Base-by-base conservation (phyloP, 169 alveolate species). In the Plasmodium ovale region DNA sequence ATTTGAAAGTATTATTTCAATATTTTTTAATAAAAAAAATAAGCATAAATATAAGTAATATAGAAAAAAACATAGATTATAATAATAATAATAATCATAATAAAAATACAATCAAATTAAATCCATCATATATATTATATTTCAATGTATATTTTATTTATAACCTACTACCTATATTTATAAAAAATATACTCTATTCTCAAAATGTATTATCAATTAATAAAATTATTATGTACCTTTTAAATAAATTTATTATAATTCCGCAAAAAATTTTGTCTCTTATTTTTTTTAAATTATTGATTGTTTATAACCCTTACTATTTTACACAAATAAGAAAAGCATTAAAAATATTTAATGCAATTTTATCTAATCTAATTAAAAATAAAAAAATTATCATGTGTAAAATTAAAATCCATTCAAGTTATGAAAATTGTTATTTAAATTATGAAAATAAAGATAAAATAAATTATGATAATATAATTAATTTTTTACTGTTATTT, bases 301-400 rank as follows among this genome's bases (percentile, higher is more conserved):
- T 79, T 79, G 79, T 79, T 35, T 79, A 79, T 56, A 79, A 79
- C 44, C 89, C 89, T 2, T 79, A 79, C 59, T 79, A 79, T 51
- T 79, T 65, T 65, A 65, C 65, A 53, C 89, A 67, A 65, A 65
- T 79, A 31, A 79, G 68, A 79, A 79, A 79, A 70, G 89, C 89
- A 10, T 31, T 79, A 58, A 64, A 53, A 16, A 44, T 79, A 35
- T 79, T 79, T 56, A 79, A 79, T 44, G 47, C 70, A 1, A 65
- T 79, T 19, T 47, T 79, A 31, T 64, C 69, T 14, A 53, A 49
- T 44, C 31, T 79, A 64, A 79, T 59, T 65, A 51, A 58, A 19
- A 79, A 25, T 12, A 79, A 79, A 2, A 49, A 62, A 51, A 67
- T 79, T 21, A 65, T 62, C 12, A 79, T 79, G 89, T 79, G 89